Base-by-base conservation (phyloP, 192 early-diverging fungal genomes). In the Dimargaris verticillata region DNA sequence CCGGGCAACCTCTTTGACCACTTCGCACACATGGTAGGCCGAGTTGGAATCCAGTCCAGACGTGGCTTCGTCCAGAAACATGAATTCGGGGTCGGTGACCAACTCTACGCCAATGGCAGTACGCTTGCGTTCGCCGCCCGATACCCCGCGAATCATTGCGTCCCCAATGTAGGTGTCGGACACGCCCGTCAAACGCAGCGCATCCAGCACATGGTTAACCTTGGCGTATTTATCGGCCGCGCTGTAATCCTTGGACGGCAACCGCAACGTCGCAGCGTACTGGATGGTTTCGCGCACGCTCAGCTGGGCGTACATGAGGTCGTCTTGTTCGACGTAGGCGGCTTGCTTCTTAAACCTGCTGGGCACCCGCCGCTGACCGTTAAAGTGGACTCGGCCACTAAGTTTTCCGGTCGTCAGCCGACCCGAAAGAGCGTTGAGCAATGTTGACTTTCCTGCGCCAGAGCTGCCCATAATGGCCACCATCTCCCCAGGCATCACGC, bases 401-500 rank as follows among this genome's bases (percentile, higher is more conserved):
- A 81, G 72, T 22, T 63, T 63, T 48, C 81, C 81, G 25, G 74
- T 76, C 48, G 77, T 70, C 43, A 77, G 72, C 49, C 84, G 85
- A 3, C 81, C 83, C 5, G 84, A 84, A 26, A 91, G 69, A 2
- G 88, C 78, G 68, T 89, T 87, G 29, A 95, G 73, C 17, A 92
- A 66, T 4, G 85, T 91, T 11, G 89, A 84, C 74, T 93, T 95
- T 46, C 92, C 94, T 7, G 91, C 88, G 15, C 92, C 92, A 38
- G 83, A 86, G 2, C 89, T 89, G 0, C 93, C 94, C 81, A 95
- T 94, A 20, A 97, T 82, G 1, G 88, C 90, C 62, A 88, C 75
- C 54, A 90, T 70, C 28, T 86, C 78, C 28, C 86, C 88, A 6
- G 87, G 75, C 26, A 75, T 69, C 20, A 86, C 80, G 44, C 77